Evolutionary conservation across 768 basidiomycete species (phyloP), one percentile per base, ranked within the genome.

Genomic region (Tulasnella sp.): DNA sequence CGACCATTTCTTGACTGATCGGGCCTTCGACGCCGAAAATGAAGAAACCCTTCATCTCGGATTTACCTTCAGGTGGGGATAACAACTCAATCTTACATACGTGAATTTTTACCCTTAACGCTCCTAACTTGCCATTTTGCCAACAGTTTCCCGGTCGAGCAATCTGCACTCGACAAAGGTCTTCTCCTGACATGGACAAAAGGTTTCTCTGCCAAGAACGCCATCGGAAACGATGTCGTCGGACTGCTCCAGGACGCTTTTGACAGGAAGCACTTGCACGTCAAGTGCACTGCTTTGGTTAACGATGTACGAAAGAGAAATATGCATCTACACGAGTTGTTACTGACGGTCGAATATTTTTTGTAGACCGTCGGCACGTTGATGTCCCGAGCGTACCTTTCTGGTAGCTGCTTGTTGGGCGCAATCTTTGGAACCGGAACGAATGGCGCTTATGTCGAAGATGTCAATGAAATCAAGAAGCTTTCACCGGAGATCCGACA

Each of bases 381-480:
- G 67, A 86, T 99, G 37, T 96, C 96, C 14, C 89, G 94, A 67
- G 93, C 96, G 11, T 99, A 99, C 82, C 93, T 92, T n/a, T 88
- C 90, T 3, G 93, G 93, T 7, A 52, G 49, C 71, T 97, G 94
- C 80, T 85, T 95, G 19, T 88, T 96, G 40, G 86, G 86, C 68
- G 91, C 91, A 74, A 99, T 99, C 80, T 99, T 99, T 82, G 97
- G 97, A 34, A 99, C 97, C 0, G 97, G 97, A 22, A 99, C 97
- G 6, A 99, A 99, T 81, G 97, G 97, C 38, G 97, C 97, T 14
- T 99, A 97, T 83, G 89, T 99, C 70, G 97, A 99, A 82, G 87
- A 92, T 79, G 85, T 96, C 45, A 86, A 88, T 71, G 95, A 94
- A 71, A 90, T 99, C 81, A 89, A 86, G 52, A 99, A 99, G 83